Evolutionary conservation across 495 filamentous ascomycete species (phyloP).

Genomic region (Cudoniella acicularis): DNA sequence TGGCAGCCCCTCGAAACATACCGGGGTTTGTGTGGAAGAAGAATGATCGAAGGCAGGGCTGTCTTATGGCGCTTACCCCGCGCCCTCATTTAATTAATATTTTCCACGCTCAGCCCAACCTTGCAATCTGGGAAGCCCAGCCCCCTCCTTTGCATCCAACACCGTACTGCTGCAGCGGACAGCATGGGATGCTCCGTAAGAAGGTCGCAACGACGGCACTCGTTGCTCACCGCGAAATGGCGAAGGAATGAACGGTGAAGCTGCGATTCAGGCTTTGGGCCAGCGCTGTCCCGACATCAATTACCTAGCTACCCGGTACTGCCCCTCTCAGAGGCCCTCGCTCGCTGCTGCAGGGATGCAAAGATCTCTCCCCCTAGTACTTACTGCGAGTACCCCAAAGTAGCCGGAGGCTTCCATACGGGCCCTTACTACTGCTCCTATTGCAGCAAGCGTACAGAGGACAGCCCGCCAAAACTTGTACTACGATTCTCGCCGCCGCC

Average conservation of each 20-base stretch:
- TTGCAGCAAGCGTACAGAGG: neutral
- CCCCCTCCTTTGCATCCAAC: neutral
- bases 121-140: neutral
- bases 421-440: neutral
- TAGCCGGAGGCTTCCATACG: neutral
- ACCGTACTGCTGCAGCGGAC: too few relatives aligned
- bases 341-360: neutral
- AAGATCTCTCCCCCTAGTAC: too few relatives aligned
- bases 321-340: neutral
- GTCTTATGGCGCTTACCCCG: neutral
- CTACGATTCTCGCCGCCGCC: neutral
- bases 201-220: too few relatives aligned
- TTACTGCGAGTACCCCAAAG: neutral
- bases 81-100: neutral
- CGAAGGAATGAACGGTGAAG: too few relatives aligned
- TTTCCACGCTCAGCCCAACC: neutral
- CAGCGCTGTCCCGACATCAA: too few relatives aligned
- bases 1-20: neutral
- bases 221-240: too few relatives aligned
- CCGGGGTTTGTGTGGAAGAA: neutral
- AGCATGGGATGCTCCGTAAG: too few relatives aligned
- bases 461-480: neutral
- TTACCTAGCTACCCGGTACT: neutral
- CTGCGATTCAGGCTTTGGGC: neutral
- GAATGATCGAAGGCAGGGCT: neutral